Evolutionary conservation across 2,329 filamentous ascomycete species (phyloP).

Genomic region (Incumbomyces delicatus): DNA sequence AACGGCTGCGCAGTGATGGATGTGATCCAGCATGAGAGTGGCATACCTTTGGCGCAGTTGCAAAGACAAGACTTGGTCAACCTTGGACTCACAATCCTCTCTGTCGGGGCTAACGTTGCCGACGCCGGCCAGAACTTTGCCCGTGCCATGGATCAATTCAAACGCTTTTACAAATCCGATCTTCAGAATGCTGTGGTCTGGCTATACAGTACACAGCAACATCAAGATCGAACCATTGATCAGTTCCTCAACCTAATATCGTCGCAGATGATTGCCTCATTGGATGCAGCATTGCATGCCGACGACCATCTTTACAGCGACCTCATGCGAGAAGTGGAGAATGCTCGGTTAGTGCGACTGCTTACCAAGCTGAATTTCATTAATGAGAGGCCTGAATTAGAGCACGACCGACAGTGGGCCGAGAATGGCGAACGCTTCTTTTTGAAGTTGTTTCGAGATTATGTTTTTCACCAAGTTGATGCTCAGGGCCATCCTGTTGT

Average conservation of each 20-base stretch:
- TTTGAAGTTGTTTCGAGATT: conserved; percentile 91
- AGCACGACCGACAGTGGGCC: conserved; percentile 69
- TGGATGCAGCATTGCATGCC: conserved; percentile 70
- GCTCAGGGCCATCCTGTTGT: conserved; percentile 70
- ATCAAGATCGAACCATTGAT: conserved; percentile 61
- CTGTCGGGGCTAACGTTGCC: conserved; percentile 61
- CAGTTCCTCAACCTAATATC: conserved; percentile 71
- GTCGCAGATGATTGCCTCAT: conserved; percentile 61
- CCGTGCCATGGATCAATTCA: conserved; percentile 65
- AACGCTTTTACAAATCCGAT: conserved; percentile 65
- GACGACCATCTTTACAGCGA: conserved; percentile 65
- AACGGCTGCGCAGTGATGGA: conserved; percentile 85
- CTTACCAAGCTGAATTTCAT: conserved; percentile 76
- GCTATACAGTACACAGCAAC: conserved; percentile 61
- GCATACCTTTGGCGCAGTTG: conserved; percentile 59
- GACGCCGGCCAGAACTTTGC: conserved; percentile 53
- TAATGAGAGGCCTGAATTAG: conserved; percentile 81
- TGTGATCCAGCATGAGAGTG: conserved; percentile 70
- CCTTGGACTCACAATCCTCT: conserved; percentile 76
- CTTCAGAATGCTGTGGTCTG: conserved; percentile 71
- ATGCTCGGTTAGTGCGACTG: conserved; percentile 71
- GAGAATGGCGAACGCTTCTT: conserved; percentile 89
- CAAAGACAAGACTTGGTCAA: conserved; percentile 82
- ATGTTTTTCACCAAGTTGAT: conserved; percentile 94
- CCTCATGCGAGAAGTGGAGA: conserved; percentile 75